A percentile compares a stretch with the other conserved stretches of the same genome.
phyloP scores from a whole-genome alignment of 179 eudicot genomes.

The Corrigiola litoralis region DNA sequence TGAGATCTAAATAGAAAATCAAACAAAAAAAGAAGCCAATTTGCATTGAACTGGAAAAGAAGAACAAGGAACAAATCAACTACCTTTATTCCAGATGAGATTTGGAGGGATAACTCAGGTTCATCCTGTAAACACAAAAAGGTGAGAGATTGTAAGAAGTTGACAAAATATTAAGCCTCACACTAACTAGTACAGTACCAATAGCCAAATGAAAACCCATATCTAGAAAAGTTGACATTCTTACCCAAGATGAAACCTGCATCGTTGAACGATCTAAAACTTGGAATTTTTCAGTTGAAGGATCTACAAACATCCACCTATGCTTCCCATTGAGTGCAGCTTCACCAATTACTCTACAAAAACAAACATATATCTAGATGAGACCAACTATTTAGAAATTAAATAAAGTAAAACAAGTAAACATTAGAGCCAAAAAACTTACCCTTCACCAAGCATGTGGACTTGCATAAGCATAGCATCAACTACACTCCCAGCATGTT shows the following conservation, averaged over 20 bases:
- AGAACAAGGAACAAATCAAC: constrained; percentile 18
- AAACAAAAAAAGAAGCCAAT: background rate
- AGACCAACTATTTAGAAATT: background rate
- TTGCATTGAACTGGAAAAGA: background rate
- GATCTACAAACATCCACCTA: constrained; percentile 53
- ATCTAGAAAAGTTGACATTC: too few species aligned
- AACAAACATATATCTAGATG: constrained; percentile 2
- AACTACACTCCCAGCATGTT: constrained; percentile 38
- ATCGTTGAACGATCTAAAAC: too few species aligned
- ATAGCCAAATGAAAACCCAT: constrained; percentile 11
- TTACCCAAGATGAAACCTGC: constrained; percentile 27
- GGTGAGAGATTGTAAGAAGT: background rate
- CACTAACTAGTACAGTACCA: background rate
- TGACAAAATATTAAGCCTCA: background rate
- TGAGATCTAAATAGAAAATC: too few species aligned
- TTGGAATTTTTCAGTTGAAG: constrained; percentile 24
- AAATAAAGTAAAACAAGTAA: background rate
- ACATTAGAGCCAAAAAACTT: constrained; percentile 19
- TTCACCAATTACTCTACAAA: constrained; percentile 61
- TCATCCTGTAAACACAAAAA: constrained; percentile 40
- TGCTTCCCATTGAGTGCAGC: constrained; percentile 57
- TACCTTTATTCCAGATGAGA: constrained; percentile 66
- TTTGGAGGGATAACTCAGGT: constrained; percentile 37
- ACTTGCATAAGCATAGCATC: constrained; percentile 59
- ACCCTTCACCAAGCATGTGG: constrained; percentile 79